Evolutionary conservation across 352 stramenopile genomes (phyloP), one percentile per base, ranked within the genome.

Genomic region (Albugo laibachii): DNA sequence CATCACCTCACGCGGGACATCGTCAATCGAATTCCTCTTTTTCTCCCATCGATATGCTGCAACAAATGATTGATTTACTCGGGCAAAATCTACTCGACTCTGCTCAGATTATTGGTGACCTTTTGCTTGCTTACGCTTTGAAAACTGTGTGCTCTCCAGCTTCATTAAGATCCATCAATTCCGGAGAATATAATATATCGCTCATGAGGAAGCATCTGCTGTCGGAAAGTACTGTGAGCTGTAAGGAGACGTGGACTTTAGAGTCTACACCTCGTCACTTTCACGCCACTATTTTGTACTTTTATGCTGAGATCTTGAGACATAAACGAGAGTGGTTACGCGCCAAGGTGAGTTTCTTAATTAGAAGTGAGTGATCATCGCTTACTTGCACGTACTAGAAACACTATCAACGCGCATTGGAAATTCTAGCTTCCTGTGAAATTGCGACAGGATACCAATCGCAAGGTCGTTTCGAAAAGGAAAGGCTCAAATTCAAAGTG

Each of bases 241-340:
- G 16, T 8, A 43, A 10, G 38, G 8, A 10, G 38, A 8, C 16
- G 24, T 31, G 16, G 38, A 43, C 38, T 43, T 8, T 8, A 8
- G 16, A 19, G 19, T 21, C 16, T 10, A 11, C 57, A 2, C 48
- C 57, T 14, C 59, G 46, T 38, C 49, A 36, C 45, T 85, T 85
- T 52, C 73, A 85, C 47, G 64, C 62, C 43, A 70, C 69, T 27
- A 76, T 57, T 14, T 61, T 68, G 40, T 49, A 55, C 12, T 57
- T 85, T 15, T 79, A 80, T 60, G 76, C 58, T 16, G 76, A 89
- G 50, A 53, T 83, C 49, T 61, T 89, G 44, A 38, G 71, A n/a
- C 52, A 50, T 34, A 83, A 78, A 44, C 59, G 61, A 39, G 76
- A 89, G 49, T 74, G 63, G 53, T 77, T 77, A 37, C 73, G 73